Conservation (phyloP, 441 rosid species). For the Erodium chrysanthum region DNA sequence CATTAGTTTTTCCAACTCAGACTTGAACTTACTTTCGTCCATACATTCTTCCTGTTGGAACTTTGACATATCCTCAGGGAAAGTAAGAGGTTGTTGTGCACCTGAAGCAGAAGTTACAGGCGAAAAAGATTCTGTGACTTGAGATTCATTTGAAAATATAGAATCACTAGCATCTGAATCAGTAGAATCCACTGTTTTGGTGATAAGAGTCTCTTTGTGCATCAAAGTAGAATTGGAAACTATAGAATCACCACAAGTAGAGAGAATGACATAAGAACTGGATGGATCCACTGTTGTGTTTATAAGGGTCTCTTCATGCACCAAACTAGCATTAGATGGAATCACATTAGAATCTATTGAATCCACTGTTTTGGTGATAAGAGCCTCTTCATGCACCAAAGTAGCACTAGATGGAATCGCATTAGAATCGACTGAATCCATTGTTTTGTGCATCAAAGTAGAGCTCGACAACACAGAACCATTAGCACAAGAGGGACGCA, state of each 20-base stretch:
- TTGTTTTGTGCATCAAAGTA: neutral
- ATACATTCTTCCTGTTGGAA: constrained; percentile 19
- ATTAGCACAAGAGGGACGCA: constrained; percentile 23
- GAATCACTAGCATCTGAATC: neutral
- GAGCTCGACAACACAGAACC: constrained; percentile 10
- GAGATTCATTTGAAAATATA: constrained; percentile 27
- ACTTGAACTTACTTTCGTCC: constrained; percentile 21
- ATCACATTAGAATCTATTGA: neutral
- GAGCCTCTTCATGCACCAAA: neutral
- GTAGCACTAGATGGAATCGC: neutral
- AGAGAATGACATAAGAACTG: neutral
- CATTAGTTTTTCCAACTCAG: constrained; percentile 20
- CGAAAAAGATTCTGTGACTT: constrained; percentile 16
- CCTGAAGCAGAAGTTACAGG: constrained; percentile 26
- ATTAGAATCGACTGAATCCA: neutral
- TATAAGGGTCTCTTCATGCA: constrained; percentile 4
- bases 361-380: neutral
- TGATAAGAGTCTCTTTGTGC: neutral
- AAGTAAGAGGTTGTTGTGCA: constrained; percentile 26
- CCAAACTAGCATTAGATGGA: constrained; percentile 3
- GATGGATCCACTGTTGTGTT: neutral
- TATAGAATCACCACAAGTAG: neutral
- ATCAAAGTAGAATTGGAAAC: neutral
- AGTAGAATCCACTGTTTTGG: neutral
- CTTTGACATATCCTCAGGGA: constrained; percentile 25